Base-by-base conservation (phyloP, 2,329 filamentous ascomycete species). In the Colletotrichum plurivorum region DNA sequence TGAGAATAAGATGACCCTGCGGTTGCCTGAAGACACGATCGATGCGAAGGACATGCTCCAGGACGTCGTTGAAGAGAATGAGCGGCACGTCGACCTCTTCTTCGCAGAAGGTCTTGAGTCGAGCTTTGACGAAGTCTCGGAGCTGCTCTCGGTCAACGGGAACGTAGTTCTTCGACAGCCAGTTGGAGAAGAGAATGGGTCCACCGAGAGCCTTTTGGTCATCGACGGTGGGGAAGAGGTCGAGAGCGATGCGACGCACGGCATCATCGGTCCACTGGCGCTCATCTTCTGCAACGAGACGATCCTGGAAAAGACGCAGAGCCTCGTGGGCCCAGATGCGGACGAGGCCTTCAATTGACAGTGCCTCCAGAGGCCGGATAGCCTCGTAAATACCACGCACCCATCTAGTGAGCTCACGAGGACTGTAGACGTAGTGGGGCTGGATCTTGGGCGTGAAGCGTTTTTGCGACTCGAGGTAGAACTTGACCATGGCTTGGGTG, bases 241-340 rank as follows among this genome's bases (percentile, higher is more conserved):
- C 93, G 49, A 96, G 82, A 0, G 96, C 96, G 75, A 98, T 95
- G 54, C 93, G 90, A 62, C 90, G 90, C 48, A 98, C 93, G 13
- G 93, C 90, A 71, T 97, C 93, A 46, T 96, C 93, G 0, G 96
- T 99, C 96, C 96, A 99, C 75, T 93, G 90, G 63, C 96, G 90
- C 81, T 99, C 96, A 0, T 98, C 94, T 76, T 98, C 96, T 0
- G 90, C 93, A 39, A 99, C 96, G 54, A 99, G 89, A 84, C 96
- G 93, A 86, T 99, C 96, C 76, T 98, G 95, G 89, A 99, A 99
- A 51, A 99, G 87, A 56, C 96, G 93, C 56, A 99, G 84, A 67
- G 97, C 96, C 83, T 99, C 96, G 74, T 99, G 96, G 0, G 97
- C 95, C 96, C 96, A 99, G 72, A 99, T 98, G 46, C 96, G 92